Evolutionary conservation across 305 asterid genomes (phyloP).

Genomic region (Solanum hybrid): DNA sequence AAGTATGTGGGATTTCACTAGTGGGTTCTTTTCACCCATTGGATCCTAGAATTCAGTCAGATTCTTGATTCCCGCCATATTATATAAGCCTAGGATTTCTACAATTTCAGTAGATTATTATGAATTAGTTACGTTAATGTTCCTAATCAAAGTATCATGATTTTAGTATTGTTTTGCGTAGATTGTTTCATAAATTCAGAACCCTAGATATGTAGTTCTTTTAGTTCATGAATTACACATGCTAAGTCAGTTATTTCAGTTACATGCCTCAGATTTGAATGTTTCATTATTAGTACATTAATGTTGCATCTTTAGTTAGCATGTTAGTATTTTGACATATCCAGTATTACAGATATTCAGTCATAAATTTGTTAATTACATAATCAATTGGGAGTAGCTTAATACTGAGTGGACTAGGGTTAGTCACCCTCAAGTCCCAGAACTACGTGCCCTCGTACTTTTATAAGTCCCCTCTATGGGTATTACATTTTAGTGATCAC

Average conservation of each 20-base stretch:
- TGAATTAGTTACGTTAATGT: too few species aligned
- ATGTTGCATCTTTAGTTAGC: neutral
- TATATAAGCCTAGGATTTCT: neutral
- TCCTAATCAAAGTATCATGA: neutral
- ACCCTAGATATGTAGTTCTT: neutral
- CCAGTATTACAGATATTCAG: too few species aligned
- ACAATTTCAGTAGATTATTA: too few species aligned
- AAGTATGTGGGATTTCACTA: neutral
- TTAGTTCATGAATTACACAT: neutral
- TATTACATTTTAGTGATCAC: neutral
- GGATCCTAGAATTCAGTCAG: neutral
- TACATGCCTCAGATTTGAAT: neutral
- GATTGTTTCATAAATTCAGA: neutral
- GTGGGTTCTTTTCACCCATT: neutral
- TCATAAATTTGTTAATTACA: neutral
- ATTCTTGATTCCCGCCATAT: neutral
- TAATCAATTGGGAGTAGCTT: neutral
- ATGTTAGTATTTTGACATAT: neutral
- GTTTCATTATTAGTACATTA: neutral
- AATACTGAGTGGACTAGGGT: neutral
- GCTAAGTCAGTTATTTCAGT: neutral
- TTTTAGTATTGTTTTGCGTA: neutral
- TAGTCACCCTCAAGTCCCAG: neutral
- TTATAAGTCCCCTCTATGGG: neutral
- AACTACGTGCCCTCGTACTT: neutral